Evolutionary conservation across 306 rosid genomes (phyloP), one percentile per base, ranked within the genome.

Genomic region (Acacia crassicarpa): DNA sequence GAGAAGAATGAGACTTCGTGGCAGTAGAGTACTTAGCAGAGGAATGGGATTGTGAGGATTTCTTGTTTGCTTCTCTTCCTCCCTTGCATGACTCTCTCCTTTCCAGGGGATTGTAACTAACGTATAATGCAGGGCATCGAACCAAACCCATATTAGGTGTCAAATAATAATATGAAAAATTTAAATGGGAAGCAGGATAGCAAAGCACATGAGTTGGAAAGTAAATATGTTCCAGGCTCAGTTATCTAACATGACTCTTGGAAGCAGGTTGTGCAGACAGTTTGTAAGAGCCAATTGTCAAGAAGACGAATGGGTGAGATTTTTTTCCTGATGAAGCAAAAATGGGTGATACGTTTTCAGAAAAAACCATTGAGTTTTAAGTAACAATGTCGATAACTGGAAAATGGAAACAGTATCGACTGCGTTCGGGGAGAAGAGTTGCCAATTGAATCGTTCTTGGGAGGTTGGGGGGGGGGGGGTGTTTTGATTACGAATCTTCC

Each of bases 31-130:
- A 94, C 89, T 89, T 92, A 1, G 81, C 72, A 35, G 97, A 87
- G 65, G 94, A 13, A 75, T 95, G 99, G 12, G 91, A 84, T 15
- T 91, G 89, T 30, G 88, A 87, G 77, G 86, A 80, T 84, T 89
- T 93, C 85, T 91, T 95, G 83, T 35, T 87, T 8, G 56, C 76
- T 78, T 95, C 99, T 91, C 89, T 95, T 67, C 97, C 98, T 82
- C 99, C 99, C 62, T 82, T 93, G 88, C 91, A 81, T 20, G 78
- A 76, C 75, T 93, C 99, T 79, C 99, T 90, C 88, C 98, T 92
- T 83, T 93, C 99, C 78, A 83, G 46, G 78, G 99, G 91, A 82
- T 93, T 95, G 72, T 95, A 95, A 85, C 99, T 95, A 22, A 69
- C 11, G 54, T 13, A 41, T 40, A 12, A 40, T 69, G 20, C 49